Evolutionary conservation across 2,329 filamentous ascomycete species (phyloP).

Genomic region (Diaporthe ilicicola): DNA sequence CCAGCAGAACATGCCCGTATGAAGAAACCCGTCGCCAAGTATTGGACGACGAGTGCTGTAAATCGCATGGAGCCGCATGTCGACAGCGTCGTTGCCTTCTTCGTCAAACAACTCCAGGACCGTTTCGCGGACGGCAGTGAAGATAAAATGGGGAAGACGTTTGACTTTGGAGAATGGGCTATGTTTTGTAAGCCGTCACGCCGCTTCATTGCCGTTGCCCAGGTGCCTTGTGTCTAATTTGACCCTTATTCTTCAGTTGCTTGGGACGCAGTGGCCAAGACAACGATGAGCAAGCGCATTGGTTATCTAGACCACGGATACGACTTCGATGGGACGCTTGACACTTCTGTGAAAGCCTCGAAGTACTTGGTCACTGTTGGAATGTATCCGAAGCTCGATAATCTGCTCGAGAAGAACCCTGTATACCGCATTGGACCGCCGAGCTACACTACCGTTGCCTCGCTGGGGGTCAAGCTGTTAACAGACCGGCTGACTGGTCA

Average conservation of each 20-base stretch:
- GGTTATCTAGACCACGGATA: conserved; percentile 41
- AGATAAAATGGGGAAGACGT: neutral
- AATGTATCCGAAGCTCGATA: conserved; percentile 41
- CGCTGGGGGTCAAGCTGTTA: conserved; percentile 37
- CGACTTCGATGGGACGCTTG: conserved; percentile 50
- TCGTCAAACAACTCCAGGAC: conserved; percentile 20
- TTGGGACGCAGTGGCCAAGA: conserved; percentile 21
- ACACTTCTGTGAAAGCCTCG: conserved; percentile 35
- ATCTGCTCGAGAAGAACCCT: conserved; percentile 43
- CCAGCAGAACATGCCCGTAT: conserved; percentile 8
- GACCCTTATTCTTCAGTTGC: neutral
- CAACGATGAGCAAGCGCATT: conserved; percentile 41
- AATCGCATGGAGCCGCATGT: conserved; percentile 20
- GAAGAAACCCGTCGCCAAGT: conserved; percentile 20
- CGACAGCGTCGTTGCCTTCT: conserved; percentile 10
- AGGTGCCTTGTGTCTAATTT: neutral
- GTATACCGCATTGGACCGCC: conserved; percentile 40
- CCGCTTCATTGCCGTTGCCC: no score
- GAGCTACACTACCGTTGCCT: conserved; percentile 37
- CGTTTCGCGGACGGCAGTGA: neutral
- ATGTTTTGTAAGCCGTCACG: conserved; percentile 9
- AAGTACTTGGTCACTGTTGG: conserved; percentile 15
- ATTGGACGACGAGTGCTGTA: conserved; percentile 21
- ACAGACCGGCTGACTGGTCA: conserved; percentile 38
- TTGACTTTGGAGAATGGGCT: conserved; percentile 23